Conservation (phyloP, 2,329 filamentous ascomycete species). For the Claviceps fusiformis region DNA sequence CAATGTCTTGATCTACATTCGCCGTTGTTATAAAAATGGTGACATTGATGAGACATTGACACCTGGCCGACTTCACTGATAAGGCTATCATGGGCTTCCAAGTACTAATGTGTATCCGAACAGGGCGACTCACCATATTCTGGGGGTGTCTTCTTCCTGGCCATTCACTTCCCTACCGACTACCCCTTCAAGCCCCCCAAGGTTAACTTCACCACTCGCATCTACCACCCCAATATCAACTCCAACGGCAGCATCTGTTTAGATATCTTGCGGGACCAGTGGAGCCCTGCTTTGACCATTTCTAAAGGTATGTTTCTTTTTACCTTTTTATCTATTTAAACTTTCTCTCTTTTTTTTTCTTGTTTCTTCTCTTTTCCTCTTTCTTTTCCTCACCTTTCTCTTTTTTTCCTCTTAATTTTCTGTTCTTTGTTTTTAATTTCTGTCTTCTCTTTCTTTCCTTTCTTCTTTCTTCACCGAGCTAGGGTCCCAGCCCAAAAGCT, state of each 20-base stretch:
- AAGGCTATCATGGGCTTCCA: background rate
- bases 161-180: slow-evolving; percentile 98
- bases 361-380: background rate
- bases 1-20: background rate
- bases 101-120: slow-evolving; percentile 15
- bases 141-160: slow-evolving; percentile 96
- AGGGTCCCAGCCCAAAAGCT: background rate
- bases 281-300: slow-evolving; percentile 96
- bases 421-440: background rate
- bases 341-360: background rate
- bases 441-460: background rate
- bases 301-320: slow-evolving; percentile 63
- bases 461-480: too few species aligned
- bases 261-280: slow-evolving; percentile 97
- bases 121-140: slow-evolving; percentile 95
- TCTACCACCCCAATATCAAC: slow-evolving; percentile 99
- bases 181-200: slow-evolving; percentile 99
- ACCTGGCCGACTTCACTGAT: background rate
- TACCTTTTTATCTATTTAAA: too few species aligned
- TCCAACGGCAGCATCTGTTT: slow-evolving; percentile 98
- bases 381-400: background rate
- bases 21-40: background rate
- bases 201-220: slow-evolving; percentile 99
- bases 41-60: background rate
- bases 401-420: too few species aligned